A percentile compares a stretch with the other conserved stretches of the same genome.
Evolutionary conservation across 345 rosid species (phyloP).

Genomic region (Mangifera indica): DNA sequence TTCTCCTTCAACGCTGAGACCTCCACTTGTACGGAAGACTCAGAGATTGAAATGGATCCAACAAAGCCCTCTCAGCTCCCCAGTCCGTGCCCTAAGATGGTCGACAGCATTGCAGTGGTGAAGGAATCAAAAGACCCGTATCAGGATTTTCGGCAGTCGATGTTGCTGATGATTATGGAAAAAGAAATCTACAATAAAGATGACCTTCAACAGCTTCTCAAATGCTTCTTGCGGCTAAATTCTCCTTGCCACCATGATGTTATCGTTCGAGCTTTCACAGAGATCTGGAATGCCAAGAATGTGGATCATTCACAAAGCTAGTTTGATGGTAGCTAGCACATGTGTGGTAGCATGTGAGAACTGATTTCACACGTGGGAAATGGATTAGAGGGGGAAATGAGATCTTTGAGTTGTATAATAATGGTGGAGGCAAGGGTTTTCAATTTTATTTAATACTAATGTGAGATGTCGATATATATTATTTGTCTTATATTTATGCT

Average conservation of each 20-base stretch:
- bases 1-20: slow-evolving; percentile 24
- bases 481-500: no score
- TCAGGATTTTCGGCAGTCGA: slow-evolving; percentile 50
- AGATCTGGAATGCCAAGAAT: slow-evolving; percentile 37
- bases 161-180: slow-evolving; percentile 56
- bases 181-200: slow-evolving; percentile 39
- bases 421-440: not conserved
- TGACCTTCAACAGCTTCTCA: slow-evolving; percentile 52
- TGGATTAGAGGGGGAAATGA: not conserved
- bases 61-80: slow-evolving; percentile 5
- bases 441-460: not conserved
- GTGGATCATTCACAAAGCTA: slow-evolving; percentile 2
- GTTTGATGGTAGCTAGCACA: not conserved
- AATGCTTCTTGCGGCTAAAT: slow-evolving; percentile 50
- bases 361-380: slow-evolving; percentile 4
- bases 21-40: slow-evolving; percentile 3
- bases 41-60: slow-evolving; percentile 26
- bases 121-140: slow-evolving; percentile 53
- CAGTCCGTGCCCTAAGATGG: slow-evolving; percentile 34
- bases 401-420: not conserved
- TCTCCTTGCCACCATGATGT: slow-evolving; percentile 40
- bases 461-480: not conserved
- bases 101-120: slow-evolving; percentile 43
- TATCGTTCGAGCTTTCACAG: slow-evolving; percentile 48
- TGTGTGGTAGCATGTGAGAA: slow-evolving; percentile 6